Percentiles rank a stretch among this genome's conserved stretches.
phyloP scores from a whole-genome alignment of 768 basidiomycete genomes.

The Strobilomyces dryophilus region DNA sequence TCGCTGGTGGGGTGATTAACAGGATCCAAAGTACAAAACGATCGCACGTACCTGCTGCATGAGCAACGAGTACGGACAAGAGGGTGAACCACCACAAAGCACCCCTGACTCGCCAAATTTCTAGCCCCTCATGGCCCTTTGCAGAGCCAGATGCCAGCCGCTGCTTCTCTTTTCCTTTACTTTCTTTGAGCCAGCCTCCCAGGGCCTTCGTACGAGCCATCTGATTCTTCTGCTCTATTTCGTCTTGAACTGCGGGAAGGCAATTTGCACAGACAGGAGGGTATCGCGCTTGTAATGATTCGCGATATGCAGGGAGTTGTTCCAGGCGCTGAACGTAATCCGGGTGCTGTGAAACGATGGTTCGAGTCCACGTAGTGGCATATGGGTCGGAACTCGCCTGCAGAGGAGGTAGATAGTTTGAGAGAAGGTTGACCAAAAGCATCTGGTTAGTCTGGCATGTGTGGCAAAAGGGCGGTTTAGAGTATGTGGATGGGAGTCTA shows the following conservation, averaged over 20 bases:
- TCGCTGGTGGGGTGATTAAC: conserved; percentile 15
- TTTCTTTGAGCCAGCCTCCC: conserved; percentile 63
- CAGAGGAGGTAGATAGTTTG: conserved; percentile 83
- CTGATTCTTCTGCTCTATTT: conserved; percentile 70
- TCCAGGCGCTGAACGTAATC: conserved; percentile 62
- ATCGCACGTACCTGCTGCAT: conserved; percentile 42
- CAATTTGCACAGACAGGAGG: conserved; percentile 82
- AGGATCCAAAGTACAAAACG: not conserved
- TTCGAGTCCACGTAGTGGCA: not conserved
- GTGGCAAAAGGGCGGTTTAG: conserved; percentile 70
- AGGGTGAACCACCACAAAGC: conserved; percentile 56
- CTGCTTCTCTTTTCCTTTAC: conserved; percentile 58
- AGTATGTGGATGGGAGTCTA: conserved; percentile 58
- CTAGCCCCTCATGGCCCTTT: conserved; percentile 41
- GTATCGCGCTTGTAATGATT: conserved; percentile 75
- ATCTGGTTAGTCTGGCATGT: conserved; percentile 92
- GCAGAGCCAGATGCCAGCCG: conserved; percentile 42
- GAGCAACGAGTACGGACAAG: conserved; percentile 37
- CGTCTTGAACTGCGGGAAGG: conserved; percentile 75
- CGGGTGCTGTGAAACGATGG: conserved; percentile 52
- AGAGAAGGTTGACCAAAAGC: conserved; percentile 79
- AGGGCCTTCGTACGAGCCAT: conserved; percentile 80
- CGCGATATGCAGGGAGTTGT: conserved; percentile 65
- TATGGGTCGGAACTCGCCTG: conserved; percentile 44
- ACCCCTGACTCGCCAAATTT: conserved; percentile 69